phyloP scores from a whole-genome alignment of 1,284 basidiomycete genomes.

The Puccinia hordei region DNA sequence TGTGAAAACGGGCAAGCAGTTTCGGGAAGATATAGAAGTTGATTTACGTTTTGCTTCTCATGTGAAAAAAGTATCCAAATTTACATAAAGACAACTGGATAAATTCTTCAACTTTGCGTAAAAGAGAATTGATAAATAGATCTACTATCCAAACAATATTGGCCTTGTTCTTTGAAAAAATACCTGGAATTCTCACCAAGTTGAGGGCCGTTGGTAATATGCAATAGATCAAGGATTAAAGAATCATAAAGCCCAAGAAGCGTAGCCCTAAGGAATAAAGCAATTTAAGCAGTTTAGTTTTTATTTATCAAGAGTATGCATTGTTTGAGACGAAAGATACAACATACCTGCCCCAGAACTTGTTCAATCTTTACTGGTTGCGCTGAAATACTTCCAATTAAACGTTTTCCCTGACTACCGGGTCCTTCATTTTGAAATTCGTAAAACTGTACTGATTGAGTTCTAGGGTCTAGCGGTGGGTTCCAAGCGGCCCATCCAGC shows the following conservation, averaged over 20 bases:
- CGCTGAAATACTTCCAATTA: neutral
- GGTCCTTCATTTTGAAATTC: slow-evolving; percentile 37
- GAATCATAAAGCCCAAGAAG: slow-evolving; percentile 19
- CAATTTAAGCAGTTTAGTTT: neutral
- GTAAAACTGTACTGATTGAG: slow-evolving; percentile 25
- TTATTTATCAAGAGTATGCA: neutral
- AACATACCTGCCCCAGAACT: slow-evolving; percentile 29
- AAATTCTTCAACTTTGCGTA: neutral
- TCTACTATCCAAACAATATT: neutral
- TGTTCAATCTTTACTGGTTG: slow-evolving; percentile 16
- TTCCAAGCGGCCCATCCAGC: slow-evolving; percentile 45
- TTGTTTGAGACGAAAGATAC: neutral
- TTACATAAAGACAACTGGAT: neutral
- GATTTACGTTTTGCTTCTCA: no score
- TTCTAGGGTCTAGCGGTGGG: slow-evolving; percentile 26
- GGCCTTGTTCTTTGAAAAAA: neutral
- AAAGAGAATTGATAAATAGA: neutral
- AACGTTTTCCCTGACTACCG: slow-evolving; percentile 25
- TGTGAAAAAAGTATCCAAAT: no score
- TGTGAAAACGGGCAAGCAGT: no score
- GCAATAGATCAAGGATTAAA: neutral
- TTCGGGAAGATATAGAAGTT: no score
- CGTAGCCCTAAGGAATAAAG: neutral
- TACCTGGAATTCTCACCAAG: neutral
- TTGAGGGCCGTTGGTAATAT: neutral